Conservation (phyloP, 169 alveolate genomes). For the Cryptosporidium bovis region DNA sequence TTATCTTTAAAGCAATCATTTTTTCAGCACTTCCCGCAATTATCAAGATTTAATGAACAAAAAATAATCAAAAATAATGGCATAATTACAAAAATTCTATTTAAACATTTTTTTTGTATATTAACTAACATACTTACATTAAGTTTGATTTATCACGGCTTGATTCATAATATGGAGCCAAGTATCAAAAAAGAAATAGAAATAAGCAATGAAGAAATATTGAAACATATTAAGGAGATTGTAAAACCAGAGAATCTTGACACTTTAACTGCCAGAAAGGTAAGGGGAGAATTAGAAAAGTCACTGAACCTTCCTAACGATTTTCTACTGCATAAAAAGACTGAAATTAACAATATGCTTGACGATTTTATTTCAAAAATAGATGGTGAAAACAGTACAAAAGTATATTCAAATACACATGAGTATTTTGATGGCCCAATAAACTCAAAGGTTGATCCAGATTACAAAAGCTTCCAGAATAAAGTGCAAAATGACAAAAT, state of each 20-base stretch:
- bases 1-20: too few relatives aligned
- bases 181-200: too few relatives aligned
- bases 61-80: too few relatives aligned
- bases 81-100: too few relatives aligned
- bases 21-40: too few relatives aligned
- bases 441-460: neutral
- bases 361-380: constrained; percentile 31
- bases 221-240: constrained; percentile 2
- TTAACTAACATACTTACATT: too few relatives aligned
- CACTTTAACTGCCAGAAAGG: constrained; percentile 55
- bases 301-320: constrained; percentile 9
- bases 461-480: neutral
- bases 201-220: neutral
- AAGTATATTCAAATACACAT: neutral
- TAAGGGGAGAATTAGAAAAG: constrained; percentile 63
- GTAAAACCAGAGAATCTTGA: constrained; percentile 40
- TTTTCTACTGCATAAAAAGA: constrained; percentile 19
- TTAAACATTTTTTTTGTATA: too few relatives aligned
- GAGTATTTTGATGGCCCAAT: neutral
- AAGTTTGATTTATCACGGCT: too few relatives aligned
- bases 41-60: too few relatives aligned
- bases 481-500: neutral
- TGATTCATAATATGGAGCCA: too few relatives aligned
- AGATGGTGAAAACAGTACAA: neutral
- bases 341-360: constrained; percentile 26